Evolutionary conservation across 345 rosid genomes (phyloP), one percentile per base, ranked within the genome.

Genomic region (Euphorbia tirucalli): DNA sequence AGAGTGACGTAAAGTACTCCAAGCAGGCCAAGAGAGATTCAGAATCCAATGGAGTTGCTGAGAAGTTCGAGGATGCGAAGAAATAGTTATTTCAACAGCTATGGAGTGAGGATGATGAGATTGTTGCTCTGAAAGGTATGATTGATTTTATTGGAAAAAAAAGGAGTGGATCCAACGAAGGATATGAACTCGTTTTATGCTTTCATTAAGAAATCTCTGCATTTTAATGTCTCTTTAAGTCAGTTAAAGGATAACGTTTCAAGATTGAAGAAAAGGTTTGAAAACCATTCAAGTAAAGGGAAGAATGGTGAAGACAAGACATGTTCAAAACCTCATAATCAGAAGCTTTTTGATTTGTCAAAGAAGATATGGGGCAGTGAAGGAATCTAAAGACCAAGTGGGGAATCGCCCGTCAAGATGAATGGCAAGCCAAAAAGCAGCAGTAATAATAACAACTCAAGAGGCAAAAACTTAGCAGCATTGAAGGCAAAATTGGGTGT

Each of bases 101-200:
- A 54, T 84, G 85, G 78, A 84, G 86, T 22, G 87, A 85, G 74
- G 77, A 75, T 0, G 87, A 87, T 68, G 91, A 83, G 61, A 71
- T 85, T 19, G 83, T 75, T 0, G 56, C 85, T 46, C 56, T 85
- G 41, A 75, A 79, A 72, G 91, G 89, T 15, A 50, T 85, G 39
- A 71, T 78, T 13, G 87, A 87, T 18, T 87, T 71, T 44, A 65
- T 66, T 0, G 68, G n/a, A 77, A 16, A 81, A 71, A 5, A 83
- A 74, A 65, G 85, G 90, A 4, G 7, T 43, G 5, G 75, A 83
- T 32, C 84, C 86, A 2, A 31, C 68, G 1, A 75, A 75, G 19
- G 85, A 80, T 27, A 80, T 78, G 78, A 78, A 65, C 35, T 79
- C 78, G 0, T 87, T 87, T 22, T 66, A 68, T 22, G 84, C 79